phyloP scores from a whole-genome alignment of 139 green algal genomes.

The Chloropicon primus region DNA sequence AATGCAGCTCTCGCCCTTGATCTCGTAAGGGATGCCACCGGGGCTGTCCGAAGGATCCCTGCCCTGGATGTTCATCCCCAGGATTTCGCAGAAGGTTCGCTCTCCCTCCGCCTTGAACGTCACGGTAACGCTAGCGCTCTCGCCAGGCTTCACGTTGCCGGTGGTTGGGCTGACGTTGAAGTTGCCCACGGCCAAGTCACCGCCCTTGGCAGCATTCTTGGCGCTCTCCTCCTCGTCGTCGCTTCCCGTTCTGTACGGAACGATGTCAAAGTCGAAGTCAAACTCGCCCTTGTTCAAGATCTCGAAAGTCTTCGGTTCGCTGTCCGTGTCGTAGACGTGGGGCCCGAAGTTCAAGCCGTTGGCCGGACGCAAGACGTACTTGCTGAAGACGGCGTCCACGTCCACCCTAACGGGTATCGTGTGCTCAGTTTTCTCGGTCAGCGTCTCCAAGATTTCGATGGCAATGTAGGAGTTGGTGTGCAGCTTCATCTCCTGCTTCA shows the following conservation, averaged over 20 bases:
- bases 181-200: slow-evolving; percentile 28
- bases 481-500: slow-evolving; percentile 38
- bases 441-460: slow-evolving; percentile 50
- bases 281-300: slow-evolving; percentile 57
- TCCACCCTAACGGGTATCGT: slow-evolving; percentile 11
- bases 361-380: slow-evolving; percentile 56
- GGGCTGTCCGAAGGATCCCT: slow-evolving; percentile 36
- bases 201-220: background rate
- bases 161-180: slow-evolving; percentile 42
- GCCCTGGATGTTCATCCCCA: slow-evolving; percentile 43
- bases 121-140: slow-evolving; percentile 32
- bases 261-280: slow-evolving; percentile 39
- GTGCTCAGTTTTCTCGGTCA: slow-evolving; percentile 37
- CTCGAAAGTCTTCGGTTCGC: slow-evolving; percentile 51
- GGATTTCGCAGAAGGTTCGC: slow-evolving; percentile 16
- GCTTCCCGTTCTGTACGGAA: slow-evolving; percentile 13
- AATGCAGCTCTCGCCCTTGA: slow-evolving; percentile 59
- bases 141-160: slow-evolving; percentile 30
- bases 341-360: slow-evolving; percentile 64
- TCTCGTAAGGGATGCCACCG: slow-evolving; percentile 46
- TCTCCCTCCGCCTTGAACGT: slow-evolving; percentile 41
- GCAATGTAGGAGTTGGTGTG: slow-evolving; percentile 41
- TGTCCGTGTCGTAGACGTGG: slow-evolving; percentile 46
- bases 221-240: slow-evolving; percentile 2
- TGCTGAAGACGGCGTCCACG: slow-evolving; percentile 43